phyloP scores from a whole-genome alignment of 306 rosid genomes.

The Lathyrus oleraceus region DNA sequence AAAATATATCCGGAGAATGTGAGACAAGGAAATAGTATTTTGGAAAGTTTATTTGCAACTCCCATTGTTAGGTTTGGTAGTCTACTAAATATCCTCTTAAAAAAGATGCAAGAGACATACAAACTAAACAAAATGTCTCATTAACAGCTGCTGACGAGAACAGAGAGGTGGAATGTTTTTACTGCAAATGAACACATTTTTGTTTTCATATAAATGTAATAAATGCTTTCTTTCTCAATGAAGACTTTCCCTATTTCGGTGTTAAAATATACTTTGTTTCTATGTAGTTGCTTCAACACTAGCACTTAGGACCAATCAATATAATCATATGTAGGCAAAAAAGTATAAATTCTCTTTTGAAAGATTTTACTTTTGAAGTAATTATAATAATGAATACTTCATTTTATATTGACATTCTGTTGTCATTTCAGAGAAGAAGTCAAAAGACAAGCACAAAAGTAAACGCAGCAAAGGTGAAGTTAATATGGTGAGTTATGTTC shows the following conservation, averaged over 20 bases:
- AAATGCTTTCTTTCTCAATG: not conserved
- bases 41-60: not conserved
- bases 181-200: not conserved
- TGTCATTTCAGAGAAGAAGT: conserved; percentile 63
- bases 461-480: conserved; percentile 53
- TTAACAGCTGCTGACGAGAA: not conserved
- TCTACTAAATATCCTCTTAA: not conserved
- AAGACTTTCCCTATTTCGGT: not conserved
- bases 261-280: too few species aligned
- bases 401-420: conserved; percentile 20
- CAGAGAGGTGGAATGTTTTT: not conserved
- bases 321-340: not conserved
- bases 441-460: conserved; percentile 64
- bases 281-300: not conserved
- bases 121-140: not conserved
- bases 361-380: conserved; percentile 17
- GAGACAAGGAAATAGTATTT: not conserved
- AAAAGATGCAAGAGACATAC: not conserved
- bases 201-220: not conserved
- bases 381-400: not conserved
- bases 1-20: not conserved
- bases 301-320: too few species aligned
- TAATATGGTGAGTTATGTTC: conserved; percentile 53
- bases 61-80: not conserved
- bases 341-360: conserved; percentile 1